Evolutionary conservation across 2,329 filamentous ascomycete species (phyloP).

Genomic region (Davidsoniella virescens): DNA sequence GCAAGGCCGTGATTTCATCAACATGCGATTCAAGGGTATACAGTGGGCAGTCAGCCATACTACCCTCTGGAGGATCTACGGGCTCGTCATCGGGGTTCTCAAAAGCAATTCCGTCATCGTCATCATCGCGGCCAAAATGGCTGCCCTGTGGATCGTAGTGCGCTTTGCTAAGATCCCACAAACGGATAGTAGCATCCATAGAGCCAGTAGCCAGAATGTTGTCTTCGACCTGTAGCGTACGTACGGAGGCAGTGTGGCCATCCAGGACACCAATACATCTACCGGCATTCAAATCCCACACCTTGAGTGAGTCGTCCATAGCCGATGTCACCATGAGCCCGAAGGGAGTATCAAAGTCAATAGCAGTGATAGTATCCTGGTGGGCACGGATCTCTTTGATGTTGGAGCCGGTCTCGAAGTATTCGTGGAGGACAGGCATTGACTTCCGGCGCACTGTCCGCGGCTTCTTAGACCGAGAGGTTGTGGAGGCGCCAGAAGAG

Average conservation of each 20-base stretch:
- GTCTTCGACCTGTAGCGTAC: conserved; percentile 83
- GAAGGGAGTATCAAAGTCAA: conserved; percentile 96
- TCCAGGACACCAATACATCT: conserved; percentile 83
- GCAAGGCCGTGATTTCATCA: conserved; percentile 82
- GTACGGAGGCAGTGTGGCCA: conserved; percentile 86
- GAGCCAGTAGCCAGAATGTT: conserved; percentile 91
- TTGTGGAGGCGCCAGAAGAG: conserved; percentile 30
- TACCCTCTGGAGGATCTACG: conserved; percentile 57
- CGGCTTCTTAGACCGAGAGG: conserved; percentile 32
- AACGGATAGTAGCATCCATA: conserved; percentile 71
- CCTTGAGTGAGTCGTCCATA: conserved; percentile 80
- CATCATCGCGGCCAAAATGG: conserved; percentile 40
- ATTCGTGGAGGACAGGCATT: conserved; percentile 90
- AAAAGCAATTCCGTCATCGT: conserved; percentile 54
- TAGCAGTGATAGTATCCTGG: conserved; percentile 67
- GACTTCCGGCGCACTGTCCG: conserved; percentile 57
- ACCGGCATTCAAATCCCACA: conserved; percentile 92
- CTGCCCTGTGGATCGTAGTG: conserved; percentile 60
- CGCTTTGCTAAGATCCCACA: conserved; percentile 88
- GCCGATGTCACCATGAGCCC: conserved; percentile 87
- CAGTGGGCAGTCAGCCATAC: conserved; percentile 79
- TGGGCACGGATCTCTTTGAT: conserved; percentile 85
- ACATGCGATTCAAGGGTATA: conserved; percentile 81
- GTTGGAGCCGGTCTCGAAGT: conserved; percentile 74
- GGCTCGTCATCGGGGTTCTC: conserved; percentile 52